Base-by-base conservation (phyloP, 306 rosid genomes). In the Fagus crenata region DNA sequence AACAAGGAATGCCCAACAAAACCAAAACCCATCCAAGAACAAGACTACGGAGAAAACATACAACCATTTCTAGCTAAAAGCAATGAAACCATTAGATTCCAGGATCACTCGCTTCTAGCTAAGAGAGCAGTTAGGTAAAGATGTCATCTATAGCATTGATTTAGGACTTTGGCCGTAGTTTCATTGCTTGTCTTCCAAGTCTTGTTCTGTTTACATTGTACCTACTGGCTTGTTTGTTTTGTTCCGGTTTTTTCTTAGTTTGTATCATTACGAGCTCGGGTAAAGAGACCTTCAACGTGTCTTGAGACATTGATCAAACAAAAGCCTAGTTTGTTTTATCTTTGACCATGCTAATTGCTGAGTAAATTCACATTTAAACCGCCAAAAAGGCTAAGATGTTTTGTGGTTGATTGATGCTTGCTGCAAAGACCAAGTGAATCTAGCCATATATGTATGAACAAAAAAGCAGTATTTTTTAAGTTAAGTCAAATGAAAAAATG, bases 201-300 rank as follows among this genome's bases (percentile, higher is more conserved):
- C 70, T n/a, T 81, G 74, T 89, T 89, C 89, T 87, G 84, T 77
- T 84, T 79, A 87, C 91, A 87, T 53, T 81, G 65, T 89, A 86
- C 85, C 71, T 71, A 12, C 46, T 85, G 83, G 87, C 83, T 87
- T 81, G 81, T 85, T 89, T 84, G 77, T 82, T 89, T 71, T 80
- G 17, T 82, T 87, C 83, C 75, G 49, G 70, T 85, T 89, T 86
- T 88, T 61, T 61, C 68, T 59, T 31, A 76, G 75, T 60, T 81
- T 76, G 71, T 87, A 86, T 82, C 86, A 74, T 41, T 82, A 71
- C 71, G 83, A 69, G 31, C 76, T 73, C 60, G 82, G 73, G 72
- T 82, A 55, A 78, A 58, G 61, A 37, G 61, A 43, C 54, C 6
- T 33, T 69, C 63, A 3, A 67, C 33, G 73, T 72, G 61, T 49